Base-by-base conservation (phyloP, 163 green algal species). In the Coccomyxa subellipsoidea region DNA sequence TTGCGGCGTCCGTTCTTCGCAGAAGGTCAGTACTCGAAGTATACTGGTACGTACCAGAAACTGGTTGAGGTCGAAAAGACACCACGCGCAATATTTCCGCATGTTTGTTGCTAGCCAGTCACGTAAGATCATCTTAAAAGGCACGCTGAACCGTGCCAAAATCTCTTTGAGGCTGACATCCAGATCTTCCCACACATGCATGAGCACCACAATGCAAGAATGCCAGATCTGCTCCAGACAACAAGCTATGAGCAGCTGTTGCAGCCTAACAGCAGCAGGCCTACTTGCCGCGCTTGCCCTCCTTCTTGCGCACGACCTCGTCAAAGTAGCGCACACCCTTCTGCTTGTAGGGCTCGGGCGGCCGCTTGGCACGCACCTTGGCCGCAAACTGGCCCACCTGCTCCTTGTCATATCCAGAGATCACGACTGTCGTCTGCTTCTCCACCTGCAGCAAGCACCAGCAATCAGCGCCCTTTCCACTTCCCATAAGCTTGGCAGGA, bases 281-380 rank as follows among this genome's bases (percentile, higher is more conserved):
- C 76, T 89, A 92, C 88, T 95, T 95, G 79, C 92, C 93, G 32
- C 87, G 84, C 92, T 98, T 99, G 88, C 96, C 96, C 84, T 98
- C 96, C 94, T 99, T 99, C 79, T 94, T 89, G 78, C 92, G 90
- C 71, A 99, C 94, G 72, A 93, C 59, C 91, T 99, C 96, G 59
- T 95, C 95, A 23, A 81, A n/a, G 83, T 97, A 99, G 27, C 93
- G 89, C 73, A 99, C 93, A 75, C 96, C 96, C 85, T 93, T 94
- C 80, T 95, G 94, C 91, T 99, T 99, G 95, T 99, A 99, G 32
- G 96, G 96, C 92, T 99, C 96, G 32, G 96, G 96, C 54, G 91
- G 89, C 40, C 96, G 86, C 91, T 97, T 95, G 72, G 85, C 85
- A 39, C 93, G 87, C 59, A 98, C 82, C 7, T 87, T 87, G 36